Evolutionary conservation across 805 yeast genomes (phyloP).

Genomic region (Cyberlindnera xishuangbannaensis): DNA sequence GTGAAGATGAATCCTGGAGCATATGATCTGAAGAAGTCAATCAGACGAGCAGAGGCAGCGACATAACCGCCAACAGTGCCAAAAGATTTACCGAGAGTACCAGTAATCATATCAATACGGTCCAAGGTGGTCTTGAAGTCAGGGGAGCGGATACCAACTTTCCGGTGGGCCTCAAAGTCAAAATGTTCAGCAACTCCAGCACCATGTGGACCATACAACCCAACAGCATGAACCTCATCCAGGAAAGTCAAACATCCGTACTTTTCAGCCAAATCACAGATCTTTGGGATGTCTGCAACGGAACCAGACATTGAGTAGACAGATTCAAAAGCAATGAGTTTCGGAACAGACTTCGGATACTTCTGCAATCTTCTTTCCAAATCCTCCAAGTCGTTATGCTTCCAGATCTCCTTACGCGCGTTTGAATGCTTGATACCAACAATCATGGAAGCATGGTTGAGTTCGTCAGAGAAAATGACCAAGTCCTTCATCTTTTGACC

Average conservation of each 20-base stretch:
- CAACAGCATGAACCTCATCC: slow-evolving; percentile 99
- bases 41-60: slow-evolving; percentile 76
- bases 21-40: slow-evolving; percentile 94
- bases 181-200: slow-evolving; percentile 99
- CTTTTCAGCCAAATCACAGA: slow-evolving; percentile 94
- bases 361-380: slow-evolving; percentile 71
- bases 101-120: slow-evolving; percentile 93
- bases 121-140: slow-evolving; percentile 62
- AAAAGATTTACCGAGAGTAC: slow-evolving; percentile 94
- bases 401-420: slow-evolving; percentile 82
- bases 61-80: slow-evolving; percentile 98
- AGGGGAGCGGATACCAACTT: slow-evolving; percentile 55
- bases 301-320: slow-evolving; percentile 99
- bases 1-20: slow-evolving; percentile 98
- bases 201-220: slow-evolving; percentile 98
- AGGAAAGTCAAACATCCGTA: slow-evolving; percentile 95
- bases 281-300: slow-evolving; percentile 85
- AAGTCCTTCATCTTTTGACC: slow-evolving; percentile 88
- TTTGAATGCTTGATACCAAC: slow-evolving; percentile 90
- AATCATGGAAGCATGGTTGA: slow-evolving; percentile 98
- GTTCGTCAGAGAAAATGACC: slow-evolving; percentile 87
- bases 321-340: slow-evolving; percentile 93
- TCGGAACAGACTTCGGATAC: slow-evolving; percentile 86
- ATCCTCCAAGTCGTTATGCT: slow-evolving; percentile 83
- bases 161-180: slow-evolving; percentile 78